Base-by-base conservation (phyloP, 2,329 filamentous ascomycete genomes). In the Ophiosphaerella korrae region DNA sequence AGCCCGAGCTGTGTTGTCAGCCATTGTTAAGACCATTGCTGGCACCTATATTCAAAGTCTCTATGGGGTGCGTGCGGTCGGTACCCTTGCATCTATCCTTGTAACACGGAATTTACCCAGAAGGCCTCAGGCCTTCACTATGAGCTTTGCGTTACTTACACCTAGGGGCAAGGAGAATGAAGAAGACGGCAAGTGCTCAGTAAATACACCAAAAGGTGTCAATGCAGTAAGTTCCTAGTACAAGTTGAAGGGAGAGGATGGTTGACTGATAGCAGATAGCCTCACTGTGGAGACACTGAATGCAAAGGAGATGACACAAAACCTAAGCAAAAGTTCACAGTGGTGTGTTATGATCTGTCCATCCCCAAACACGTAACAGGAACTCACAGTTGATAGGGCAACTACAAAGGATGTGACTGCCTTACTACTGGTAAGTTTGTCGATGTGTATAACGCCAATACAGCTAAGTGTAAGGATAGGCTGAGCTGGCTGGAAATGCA, bases 261-360 rank as follows among this genome's bases (percentile, higher is more conserved):
- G 35, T 9, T 14, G n/a, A 16, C 35, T 37, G 11, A 37, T 8
- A 7, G 14, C 35, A 14, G 7, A 26, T 40, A 40, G 38, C 16
- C 18, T n/a, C 14, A 9, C 9, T 40, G 38, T 40, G 9, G 12
- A 23, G 38, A 40, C 24, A 14, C 24, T 12, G 38, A 40, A 24
- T 40, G 38, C n/a, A 40, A 40, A 40, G 38, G 38, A 24, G 38
- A 40, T 24, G 24, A n/a, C n/a, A n/a, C n/a, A n/a, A n/a, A n/a
- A n/a, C n/a, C n/a, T n/a, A n/a, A 24, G 14, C 24, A 24, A 24
- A 40, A 40, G 14, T 29, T 7, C 24, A 29, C 24, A 12, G 7
- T 24, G 38, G 24, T 24, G 14, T 40, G 38, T 40, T 9, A 24
- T 11, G 5, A 5, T 11, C 11, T 35, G n/a, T n/a, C 18, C n/a